Evolutionary conservation across 2,329 filamentous ascomycete species (phyloP), one percentile per base, ranked within the genome.

Genomic region (Juglanconis sp.): DNA sequence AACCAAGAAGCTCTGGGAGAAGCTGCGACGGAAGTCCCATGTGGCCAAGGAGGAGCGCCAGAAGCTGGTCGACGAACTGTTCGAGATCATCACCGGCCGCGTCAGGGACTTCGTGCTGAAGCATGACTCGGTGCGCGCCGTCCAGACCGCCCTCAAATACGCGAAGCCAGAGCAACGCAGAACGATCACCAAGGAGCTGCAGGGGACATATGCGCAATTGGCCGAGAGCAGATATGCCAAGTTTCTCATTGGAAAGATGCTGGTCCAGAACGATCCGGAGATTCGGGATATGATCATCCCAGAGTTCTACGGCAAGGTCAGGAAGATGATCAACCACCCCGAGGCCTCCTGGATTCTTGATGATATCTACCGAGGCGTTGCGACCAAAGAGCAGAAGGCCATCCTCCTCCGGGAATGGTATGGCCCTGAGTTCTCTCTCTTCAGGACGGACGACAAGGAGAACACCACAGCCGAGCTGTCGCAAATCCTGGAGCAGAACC

Each of bases 311-410:
- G 93, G 95, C 61, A 88, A 94, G 73, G 90, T 98, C 64, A 90
- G 91, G 71, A 91, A 92, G 70, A 80, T 98, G 70, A 97, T 98
- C 73, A 95, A 96, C 74, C 95, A 99, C 75, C 86, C 94, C 1
- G 96, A 99, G 76, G 95, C 91, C 36, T 93, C 92, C 46, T 99
- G 95, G 93, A 98, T 99, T 67, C 80, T 99, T 47, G 96, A 99
- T 73, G 95, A 99, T 74, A 90, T 97, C 66, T 99, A 98, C 79
- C 87, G 95, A 63, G 89, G 89, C 52, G 88, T 94, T 60, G 93
- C 94, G 9, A 95, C 90, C 30, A 87, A 88, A 70, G 83, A 91
- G 67, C 95, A 99, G 72, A 96, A 94, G 77, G 88, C 89, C 38
- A 85, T 85, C 52, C 81, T 99, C 62, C 81, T 99, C 61, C 84